Evolutionary conservation across 441 rosid genomes (phyloP), one percentile per base, ranked within the genome.

Genomic region (Corymbia citriodora): DNA sequence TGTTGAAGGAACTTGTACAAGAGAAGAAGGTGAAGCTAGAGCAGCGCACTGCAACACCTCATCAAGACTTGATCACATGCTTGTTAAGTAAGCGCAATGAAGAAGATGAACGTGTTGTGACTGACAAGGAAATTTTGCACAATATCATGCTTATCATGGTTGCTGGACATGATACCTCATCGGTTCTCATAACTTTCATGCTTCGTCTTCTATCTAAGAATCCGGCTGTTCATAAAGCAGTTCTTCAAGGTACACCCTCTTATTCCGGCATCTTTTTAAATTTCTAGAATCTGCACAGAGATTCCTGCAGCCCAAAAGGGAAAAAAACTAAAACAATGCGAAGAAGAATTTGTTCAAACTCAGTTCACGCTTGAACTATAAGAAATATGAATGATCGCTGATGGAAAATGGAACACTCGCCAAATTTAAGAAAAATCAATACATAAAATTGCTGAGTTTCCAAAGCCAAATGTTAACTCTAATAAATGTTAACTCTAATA

Each of bases 121-220:
- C 93, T 17, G 94, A 93, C 79, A 87, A 93, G 88, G 96, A 96
- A 93, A 95, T 96, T 36, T 79, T 94, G 53, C 92, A 95, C 49
- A 94, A 93, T 89, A 88, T 88, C 25, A 91, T 89, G 93, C 93
- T 94, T 48, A 90, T 94, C 88, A 94, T 96, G 96, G 92, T 91
- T 48, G 96, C 91, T 9, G 94, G 94, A 70, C 87, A 92, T 49
- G 94, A 92, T 54, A 81, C 92, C 49, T 70, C 93, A 12, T 91
- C 94, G 7, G 15, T 85, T 55, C 91, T 91, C 29, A 83, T 93
- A 33, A 90, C 90, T 36, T 89, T 90, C 70, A 45, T 92, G 83
- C 53, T 91, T 50, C 83, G 89, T 19, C 89, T 90, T 61, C 65
- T 90, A 6, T 91, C 90, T 40, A 82, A 9, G n/a, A 88, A 93